Base-by-base conservation (phyloP, 345 rosid genomes). In the Moricandia moricandioides region DNA sequence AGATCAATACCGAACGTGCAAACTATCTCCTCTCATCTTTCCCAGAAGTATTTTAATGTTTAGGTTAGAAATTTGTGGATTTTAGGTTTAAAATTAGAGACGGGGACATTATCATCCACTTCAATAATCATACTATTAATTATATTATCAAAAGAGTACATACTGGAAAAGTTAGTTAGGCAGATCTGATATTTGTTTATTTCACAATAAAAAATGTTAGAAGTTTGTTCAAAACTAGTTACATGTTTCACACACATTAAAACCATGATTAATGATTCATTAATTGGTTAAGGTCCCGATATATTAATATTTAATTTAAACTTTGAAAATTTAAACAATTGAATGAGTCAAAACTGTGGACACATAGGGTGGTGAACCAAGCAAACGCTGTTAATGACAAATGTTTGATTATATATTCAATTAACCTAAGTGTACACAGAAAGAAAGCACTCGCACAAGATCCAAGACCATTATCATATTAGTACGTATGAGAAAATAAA, bases 281-380 rank as follows among this genome's bases (percentile, higher is more conserved):
- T 73, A 69, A 70, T 30, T 34, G 21, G 52, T 68, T 63, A 67
- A 60, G 68, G 76, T 76, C 76, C 82, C 78, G 17, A 76, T 72
- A 69, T 37, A 62, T 72, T 68, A 65, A 71, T 64, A 47, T 0
- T 65, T 47, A 47, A 65, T 60, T n/a, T 34, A 58, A 45, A 66
- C 67, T 34, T 71, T 60, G 77, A 60, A 72, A 78, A 65, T 33
- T 35, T 59, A 78, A 70, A 71, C 67, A 45, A 65, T 78, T 71
- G 68, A 71, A 71, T 35, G 73, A 59, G 69, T 59, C 76, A 78
- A 72, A 67, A 7, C 30, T 58, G 45, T 65, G 16, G 55, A 58
- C 33, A 76, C 74, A 76, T 56, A 78, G 80, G 59, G 56, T 77
- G 71, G 58, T 72, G 78, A 83, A 85, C 82, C 86, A 62, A 75